Evolutionary conservation across 78 protist species (phyloP).

Genomic region (Blattamonas nauphoetae): DNA sequence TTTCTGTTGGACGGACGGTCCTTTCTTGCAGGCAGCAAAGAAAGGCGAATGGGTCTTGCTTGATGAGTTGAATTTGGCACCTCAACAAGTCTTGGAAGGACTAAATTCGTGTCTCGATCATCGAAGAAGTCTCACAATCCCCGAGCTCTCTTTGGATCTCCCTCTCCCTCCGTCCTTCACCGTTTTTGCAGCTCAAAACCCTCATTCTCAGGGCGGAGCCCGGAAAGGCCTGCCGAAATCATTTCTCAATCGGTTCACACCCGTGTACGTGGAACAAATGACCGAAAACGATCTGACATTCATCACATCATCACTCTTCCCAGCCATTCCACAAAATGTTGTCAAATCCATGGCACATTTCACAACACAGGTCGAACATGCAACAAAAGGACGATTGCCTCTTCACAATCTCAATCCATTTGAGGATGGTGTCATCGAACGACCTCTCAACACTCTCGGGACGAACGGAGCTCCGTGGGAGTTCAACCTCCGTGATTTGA

Average conservation of each 20-base stretch:
- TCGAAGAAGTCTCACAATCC: constrained; percentile 74
- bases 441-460: constrained; percentile 34
- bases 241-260: constrained; percentile 94
- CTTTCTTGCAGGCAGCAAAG: constrained; percentile 55
- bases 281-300: constrained; percentile 48
- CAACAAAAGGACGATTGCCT: neutral
- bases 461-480: constrained; percentile 93
- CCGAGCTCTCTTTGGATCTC: constrained; percentile 78
- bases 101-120: constrained; percentile 95
- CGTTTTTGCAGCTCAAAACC: constrained; percentile 88
- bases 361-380: neutral
- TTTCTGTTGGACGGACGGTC: constrained; percentile 40
- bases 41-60: constrained; percentile 92
- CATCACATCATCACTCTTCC: constrained; percentile 45
- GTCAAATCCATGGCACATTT: constrained; percentile 33
- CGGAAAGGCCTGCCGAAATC: constrained; percentile 94
- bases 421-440: constrained; percentile 8
- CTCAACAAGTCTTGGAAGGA: constrained; percentile 98
- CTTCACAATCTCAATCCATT: neutral
- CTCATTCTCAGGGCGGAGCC: constrained; percentile 94
- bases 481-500: constrained; percentile 94
- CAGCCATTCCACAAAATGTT: neutral
- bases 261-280: constrained; percentile 59
- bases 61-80: constrained; percentile 98
- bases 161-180: constrained; percentile 58